Evolutionary conservation across 306 rosid species (phyloP), one percentile per base, ranked within the genome.

Genomic region (Ziziphus jujuba): DNA sequence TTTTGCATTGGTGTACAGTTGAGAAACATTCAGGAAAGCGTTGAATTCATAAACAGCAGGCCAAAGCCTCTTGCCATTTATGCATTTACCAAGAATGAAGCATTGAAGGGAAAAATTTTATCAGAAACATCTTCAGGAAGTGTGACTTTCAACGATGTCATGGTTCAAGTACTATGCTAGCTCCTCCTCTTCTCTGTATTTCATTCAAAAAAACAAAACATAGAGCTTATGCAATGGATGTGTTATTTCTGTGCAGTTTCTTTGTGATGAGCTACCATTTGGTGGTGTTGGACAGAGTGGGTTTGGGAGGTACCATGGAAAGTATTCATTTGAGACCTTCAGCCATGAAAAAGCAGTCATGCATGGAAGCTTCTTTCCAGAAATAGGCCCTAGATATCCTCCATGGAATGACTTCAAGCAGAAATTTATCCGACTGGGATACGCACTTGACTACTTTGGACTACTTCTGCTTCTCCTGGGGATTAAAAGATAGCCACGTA

Each of bases 281-380:
- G 89, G 87, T 0, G 90, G 90, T 4, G 85, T 85, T 9, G 85
- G 84, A n/a, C 79, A 77, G 57, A 88, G 97, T 61, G 97, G 99
- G 17, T 73, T 84, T 43, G 99, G 99, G 19, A 86, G 95, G 84
- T 93, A 93, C 83, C 97, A 93, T 70, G 99, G 99, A 24, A 93
- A 88, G 82, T 90, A 78, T 75, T 83, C 97, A 0, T 90, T 90
- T 33, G 96, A 88, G 49, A 84, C 87, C 1, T 90, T 93, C 79
- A 93, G 97, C 85, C 97, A 93, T 35, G 99, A 93, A 60, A 93
- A 90, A 64, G 89, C 95, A 22, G 77, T 93, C 1, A 7, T 88
- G 87, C 83, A 81, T 13, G 80, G 90, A 81, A 74, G 76, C 21
- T 78, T 86, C 64, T 67, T 65, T 75, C 84, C 82, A 40, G 97